Percentiles rank a stretch among this genome's conserved stretches.
Conservation (phyloP, 192 early-diverging fungal genomes). For the Linnemannia zychae region DNA sequence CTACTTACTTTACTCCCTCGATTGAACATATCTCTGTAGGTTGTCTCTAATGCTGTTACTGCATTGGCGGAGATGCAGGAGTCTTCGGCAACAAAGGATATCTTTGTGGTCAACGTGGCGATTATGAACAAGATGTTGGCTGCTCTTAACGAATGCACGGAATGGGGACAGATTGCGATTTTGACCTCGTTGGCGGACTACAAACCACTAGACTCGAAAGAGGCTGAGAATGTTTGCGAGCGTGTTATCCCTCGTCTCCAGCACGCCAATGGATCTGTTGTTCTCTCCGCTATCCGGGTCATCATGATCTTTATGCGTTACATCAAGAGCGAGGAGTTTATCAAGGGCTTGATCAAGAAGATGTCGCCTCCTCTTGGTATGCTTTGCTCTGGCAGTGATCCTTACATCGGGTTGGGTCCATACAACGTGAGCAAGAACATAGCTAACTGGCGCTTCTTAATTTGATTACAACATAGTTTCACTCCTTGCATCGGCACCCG, state of each 20-base stretch:
- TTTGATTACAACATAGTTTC: conserved; percentile 68
- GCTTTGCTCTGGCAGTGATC: neutral
- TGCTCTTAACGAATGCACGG: conserved; percentile 96
- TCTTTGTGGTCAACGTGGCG: conserved; percentile 81
- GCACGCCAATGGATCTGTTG: conserved; percentile 97
- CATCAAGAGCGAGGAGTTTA: conserved; percentile 77
- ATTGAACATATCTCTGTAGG: conserved; percentile 28
- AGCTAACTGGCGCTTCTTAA: neutral
- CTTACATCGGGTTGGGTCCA: no score
- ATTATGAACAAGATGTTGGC: conserved; percentile 85
- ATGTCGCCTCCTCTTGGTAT: conserved; percentile 93
- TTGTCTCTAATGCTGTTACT: conserved; percentile 93
- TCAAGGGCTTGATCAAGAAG: conserved; percentile 80
- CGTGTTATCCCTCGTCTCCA: conserved; percentile 91
- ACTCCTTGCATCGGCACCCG: conserved; percentile 83
- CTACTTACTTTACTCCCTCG: neutral
- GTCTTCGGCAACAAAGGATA: conserved; percentile 65
- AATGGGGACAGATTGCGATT: conserved; percentile 98
- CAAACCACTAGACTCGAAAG: conserved; percentile 75
- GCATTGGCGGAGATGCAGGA: conserved; percentile 92
- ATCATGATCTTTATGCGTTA: conserved; percentile 79
- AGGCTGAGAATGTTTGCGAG: conserved; percentile 90
- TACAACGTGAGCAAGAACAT: neutral
- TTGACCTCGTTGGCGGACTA: conserved; percentile 86
- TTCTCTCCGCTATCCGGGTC: conserved; percentile 88